Conservation (phyloP, 192 early-diverging fungal species). For the Coemansia erecta region DNA sequence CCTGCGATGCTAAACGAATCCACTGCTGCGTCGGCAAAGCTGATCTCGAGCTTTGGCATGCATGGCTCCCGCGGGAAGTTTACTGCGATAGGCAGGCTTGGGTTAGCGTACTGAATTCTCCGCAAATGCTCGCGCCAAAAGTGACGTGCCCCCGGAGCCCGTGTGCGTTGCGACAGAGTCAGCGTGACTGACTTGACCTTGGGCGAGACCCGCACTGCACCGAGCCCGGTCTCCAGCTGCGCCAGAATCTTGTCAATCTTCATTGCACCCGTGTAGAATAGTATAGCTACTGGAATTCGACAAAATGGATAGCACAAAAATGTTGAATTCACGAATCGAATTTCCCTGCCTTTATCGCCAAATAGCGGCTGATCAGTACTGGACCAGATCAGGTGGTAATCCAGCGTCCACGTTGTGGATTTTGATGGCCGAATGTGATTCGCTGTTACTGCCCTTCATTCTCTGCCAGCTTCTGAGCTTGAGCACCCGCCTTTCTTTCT, state of each 20-base stretch:
- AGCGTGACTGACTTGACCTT: slow-evolving; percentile 37
- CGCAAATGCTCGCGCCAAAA: slow-evolving; percentile 53
- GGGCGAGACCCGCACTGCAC: slow-evolving; percentile 38
- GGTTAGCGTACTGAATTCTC: slow-evolving; percentile 52
- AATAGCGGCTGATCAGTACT: no score
- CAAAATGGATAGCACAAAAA: no score
- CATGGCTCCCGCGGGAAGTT: slow-evolving; percentile 49
- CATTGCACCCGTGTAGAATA: slow-evolving; percentile 11
- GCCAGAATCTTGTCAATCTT: slow-evolving; percentile 46
- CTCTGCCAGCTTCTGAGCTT: no score
- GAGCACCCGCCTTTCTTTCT: no score
- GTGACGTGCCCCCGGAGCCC: slow-evolving; percentile 45
- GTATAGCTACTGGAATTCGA: no score
- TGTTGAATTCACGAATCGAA: no score
- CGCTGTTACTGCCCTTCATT: no score
- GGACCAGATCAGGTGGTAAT: no score
- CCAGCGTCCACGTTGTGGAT: no score
- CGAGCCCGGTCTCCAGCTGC: slow-evolving; percentile 35
- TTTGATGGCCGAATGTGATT: no score
- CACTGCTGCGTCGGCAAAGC: slow-evolving; percentile 19
- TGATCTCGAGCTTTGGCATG: slow-evolving; percentile 45
- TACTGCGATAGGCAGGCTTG: slow-evolving; percentile 36
- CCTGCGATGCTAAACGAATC: slow-evolving; percentile 29
- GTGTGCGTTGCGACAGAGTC: slow-evolving; percentile 52
- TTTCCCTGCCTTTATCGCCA: no score